Evolutionary conservation across 306 rosid genomes (phyloP).

Genomic region (Leucaena leucocephala): DNA sequence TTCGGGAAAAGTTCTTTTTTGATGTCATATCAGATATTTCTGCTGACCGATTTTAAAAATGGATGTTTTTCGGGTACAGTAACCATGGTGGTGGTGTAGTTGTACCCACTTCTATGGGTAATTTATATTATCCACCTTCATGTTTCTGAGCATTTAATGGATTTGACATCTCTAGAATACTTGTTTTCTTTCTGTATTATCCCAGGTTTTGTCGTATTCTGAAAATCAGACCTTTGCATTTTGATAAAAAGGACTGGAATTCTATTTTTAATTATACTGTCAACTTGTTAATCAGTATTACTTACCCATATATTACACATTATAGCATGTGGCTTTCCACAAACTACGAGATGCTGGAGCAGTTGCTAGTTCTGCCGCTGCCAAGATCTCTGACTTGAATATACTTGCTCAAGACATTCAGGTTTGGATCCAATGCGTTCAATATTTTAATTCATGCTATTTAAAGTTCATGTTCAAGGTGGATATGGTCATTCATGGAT

Average conservation of each 20-base stretch:
- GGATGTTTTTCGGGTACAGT: constrained; percentile 12
- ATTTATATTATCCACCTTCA: constrained; percentile 16
- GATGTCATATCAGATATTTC: constrained; percentile 21
- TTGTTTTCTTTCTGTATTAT: constrained; percentile 10
- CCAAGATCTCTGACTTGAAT: constrained; percentile 73
- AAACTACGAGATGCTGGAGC: constrained; percentile 84
- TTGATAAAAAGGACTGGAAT: constrained; percentile 7
- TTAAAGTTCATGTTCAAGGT: constrained; percentile 14
- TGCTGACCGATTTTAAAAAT: constrained; percentile 19
- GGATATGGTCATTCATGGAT: constrained; percentile 31
- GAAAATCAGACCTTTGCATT: constrained; percentile 32
- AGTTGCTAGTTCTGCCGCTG: constrained; percentile 89
- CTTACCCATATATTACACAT: constrained; percentile 36
- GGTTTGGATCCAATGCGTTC: constrained; percentile 49
- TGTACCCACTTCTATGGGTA: constrained; percentile 22
- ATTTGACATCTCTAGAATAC: constrained; percentile 1
- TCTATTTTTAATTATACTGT: constrained; percentile 15
- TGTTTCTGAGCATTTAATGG: constrained; percentile 26
- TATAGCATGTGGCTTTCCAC: constrained; percentile 76
- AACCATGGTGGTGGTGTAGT: constrained; percentile 12
- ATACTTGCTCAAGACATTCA: constrained; percentile 90
- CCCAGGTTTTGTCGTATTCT: not conserved
- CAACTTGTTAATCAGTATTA: constrained; percentile 38
- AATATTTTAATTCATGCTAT: constrained; percentile 17
- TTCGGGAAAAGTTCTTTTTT: constrained; percentile 31